Evolutionary conservation across 805 yeast genomes (phyloP).

Genomic region (Kluyveromyces lactis): DNA sequence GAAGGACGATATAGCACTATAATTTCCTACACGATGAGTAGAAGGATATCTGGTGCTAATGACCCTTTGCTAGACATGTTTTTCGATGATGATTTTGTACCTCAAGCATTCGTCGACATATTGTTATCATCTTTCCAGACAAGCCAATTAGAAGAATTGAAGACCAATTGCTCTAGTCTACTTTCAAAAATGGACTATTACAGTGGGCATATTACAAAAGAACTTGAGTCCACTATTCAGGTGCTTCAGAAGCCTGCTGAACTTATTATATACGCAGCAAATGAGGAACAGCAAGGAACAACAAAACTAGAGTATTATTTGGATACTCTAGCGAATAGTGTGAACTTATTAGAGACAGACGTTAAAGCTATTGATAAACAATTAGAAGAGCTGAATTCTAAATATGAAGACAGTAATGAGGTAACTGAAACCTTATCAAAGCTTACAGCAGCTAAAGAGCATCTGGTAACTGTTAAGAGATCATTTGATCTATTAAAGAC

Average conservation of each 20-base stretch:
- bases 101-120: constrained; percentile 58
- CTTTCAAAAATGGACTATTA: constrained; percentile 55
- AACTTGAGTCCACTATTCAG: constrained; percentile 42
- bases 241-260: constrained; percentile 43
- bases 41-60: constrained; percentile 6
- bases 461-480: constrained; percentile 38
- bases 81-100: constrained; percentile 57
- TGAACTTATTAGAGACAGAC: constrained; percentile 47
- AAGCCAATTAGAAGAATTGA: constrained; percentile 32
- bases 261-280: constrained; percentile 32
- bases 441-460: constrained; percentile 37
- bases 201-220: constrained; percentile 48
- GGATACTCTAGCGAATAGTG: constrained; percentile 50
- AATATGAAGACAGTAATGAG: constrained; percentile 12
- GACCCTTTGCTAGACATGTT: constrained; percentile 53
- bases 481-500: constrained; percentile 39
- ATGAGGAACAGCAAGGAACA: constrained; percentile 29
- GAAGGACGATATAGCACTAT: no score
- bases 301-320: constrained; percentile 60
- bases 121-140: constrained; percentile 37
- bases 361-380: constrained; percentile 28
- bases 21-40: no score
- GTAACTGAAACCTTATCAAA: constrained; percentile 32
- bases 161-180: constrained; percentile 41
- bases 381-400: constrained; percentile 17